Evolutionary conservation across 2,329 filamentous ascomycete species (phyloP), one percentile per base, ranked within the genome.

Genomic region (Byssochlamys sp.): DNA sequence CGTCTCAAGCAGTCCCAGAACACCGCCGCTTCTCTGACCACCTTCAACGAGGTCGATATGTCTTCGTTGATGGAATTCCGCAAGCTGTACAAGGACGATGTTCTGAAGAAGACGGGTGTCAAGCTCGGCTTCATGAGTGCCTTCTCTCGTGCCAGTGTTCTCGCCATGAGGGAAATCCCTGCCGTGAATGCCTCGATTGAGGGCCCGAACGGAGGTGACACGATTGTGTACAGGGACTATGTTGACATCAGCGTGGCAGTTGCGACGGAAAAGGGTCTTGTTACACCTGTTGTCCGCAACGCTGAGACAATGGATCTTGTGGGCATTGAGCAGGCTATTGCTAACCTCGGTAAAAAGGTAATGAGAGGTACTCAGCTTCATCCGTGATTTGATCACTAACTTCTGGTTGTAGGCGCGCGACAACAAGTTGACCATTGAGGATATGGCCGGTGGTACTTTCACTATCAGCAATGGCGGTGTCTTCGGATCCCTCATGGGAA

Each of bases 61-160:
- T 95, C 92, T 31, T 90, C 88, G 25, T 81, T 99, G 54, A 96
- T 97, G 88, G 90, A 96, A 62, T 92, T 99, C 80, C 88, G 94
- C 66, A 96, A 95, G 76, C 81, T 91, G 52, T 97, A 97, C 83
- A 97, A 97, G 81, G 92, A 97, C 59, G 91, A 96, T 59, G 80
- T 96, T 25, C 80, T 97, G 58, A 96, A 97, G 83, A 95, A 92
- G 81, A 94, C 90, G 9, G 92, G 91, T 51, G 88, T 97, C 58
- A 99, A 97, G 81, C 87, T 99, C 56, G 94, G 94, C n/a, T 99
- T 97, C 80, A 97, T 99, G 92, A 94, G 91, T 73, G 92, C 92
- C 57, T 99, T 99, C 77, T 89, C 92, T 3, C 89, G 88, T 62
- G 94, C 94, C 53, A 89, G 85, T 66, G 85, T 95, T 51, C 80